These are phyloP conservation scores for Chrysosporium queenslandicum DNA, from an alignment of 2,329 filamentous ascomycete genomes.

Conservation along the genomic window DNA sequence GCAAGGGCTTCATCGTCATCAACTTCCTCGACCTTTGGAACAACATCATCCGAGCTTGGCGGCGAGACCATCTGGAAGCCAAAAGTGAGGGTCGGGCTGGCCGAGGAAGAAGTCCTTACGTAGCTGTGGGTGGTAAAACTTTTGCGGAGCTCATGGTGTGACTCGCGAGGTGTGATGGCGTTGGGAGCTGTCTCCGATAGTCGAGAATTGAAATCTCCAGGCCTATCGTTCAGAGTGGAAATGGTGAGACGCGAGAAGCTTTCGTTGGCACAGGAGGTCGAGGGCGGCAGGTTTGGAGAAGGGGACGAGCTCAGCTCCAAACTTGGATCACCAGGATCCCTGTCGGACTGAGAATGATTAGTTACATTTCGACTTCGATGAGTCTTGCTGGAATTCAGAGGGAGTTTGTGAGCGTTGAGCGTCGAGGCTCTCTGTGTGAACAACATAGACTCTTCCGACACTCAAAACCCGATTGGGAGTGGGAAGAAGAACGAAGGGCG, in stretches of 20 bases:
- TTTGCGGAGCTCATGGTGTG: slow-evolving; percentile 10
- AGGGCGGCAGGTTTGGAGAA: slow-evolving; percentile 10
- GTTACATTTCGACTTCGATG: slow-evolving; percentile 14
- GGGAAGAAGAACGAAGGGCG: neutral
- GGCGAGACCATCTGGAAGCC: slow-evolving; percentile 23
- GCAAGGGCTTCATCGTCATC: slow-evolving; percentile 33
- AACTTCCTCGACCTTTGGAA: slow-evolving; percentile 47
- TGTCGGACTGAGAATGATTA: slow-evolving; percentile 18
- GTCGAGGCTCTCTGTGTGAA: slow-evolving; percentile 31
- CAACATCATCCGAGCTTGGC: slow-evolving; percentile 28
- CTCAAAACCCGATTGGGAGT: neutral
- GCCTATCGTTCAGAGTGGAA: slow-evolving; percentile 28
- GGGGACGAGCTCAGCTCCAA: slow-evolving; percentile 10
- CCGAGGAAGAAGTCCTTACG: slow-evolving; percentile 18
- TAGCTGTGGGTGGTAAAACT: slow-evolving; percentile 13
- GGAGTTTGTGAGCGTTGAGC: slow-evolving; percentile 21
- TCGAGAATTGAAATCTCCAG: slow-evolving; percentile 24
- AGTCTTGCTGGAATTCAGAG: slow-evolving; percentile 16
- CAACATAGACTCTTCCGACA: slow-evolving; percentile 25
- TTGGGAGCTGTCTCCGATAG: slow-evolving; percentile 14
- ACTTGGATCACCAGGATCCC: slow-evolving; percentile 20
- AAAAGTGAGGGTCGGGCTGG: slow-evolving; percentile 16
- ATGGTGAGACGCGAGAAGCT: slow-evolving; percentile 26
- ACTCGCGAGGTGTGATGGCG: slow-evolving; percentile 1
- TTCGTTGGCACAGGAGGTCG: slow-evolving; percentile 24